Percentiles rank a stretch among this genome's conserved stretches.
Evolutionary conservation across 2,329 filamentous ascomycete genomes (phyloP).

Genomic region (Aspergillus japonicus): DNA sequence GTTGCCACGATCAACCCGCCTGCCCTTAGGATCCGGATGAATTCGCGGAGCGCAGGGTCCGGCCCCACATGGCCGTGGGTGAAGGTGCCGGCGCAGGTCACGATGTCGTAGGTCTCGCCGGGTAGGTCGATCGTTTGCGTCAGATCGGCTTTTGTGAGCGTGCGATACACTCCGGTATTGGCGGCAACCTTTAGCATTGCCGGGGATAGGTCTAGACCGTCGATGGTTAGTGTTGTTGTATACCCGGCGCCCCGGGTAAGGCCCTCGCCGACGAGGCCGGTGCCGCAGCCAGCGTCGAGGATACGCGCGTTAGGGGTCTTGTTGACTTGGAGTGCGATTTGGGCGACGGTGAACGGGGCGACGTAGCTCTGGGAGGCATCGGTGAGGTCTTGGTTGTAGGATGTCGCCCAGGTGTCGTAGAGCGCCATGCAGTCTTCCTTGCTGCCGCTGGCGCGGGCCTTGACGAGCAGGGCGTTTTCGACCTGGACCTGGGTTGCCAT

Average conservation of each 20-base stretch:
- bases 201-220: slow-evolving; percentile 54
- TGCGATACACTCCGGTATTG: slow-evolving; percentile 49
- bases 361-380: slow-evolving; percentile 41
- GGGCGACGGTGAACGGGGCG: slow-evolving; percentile 41
- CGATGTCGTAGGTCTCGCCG: slow-evolving; percentile 49
- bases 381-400: slow-evolving; percentile 45
- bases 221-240: slow-evolving; percentile 31
- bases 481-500: slow-evolving; percentile 15
- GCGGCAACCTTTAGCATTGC: slow-evolving; percentile 56
- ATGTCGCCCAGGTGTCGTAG: slow-evolving; percentile 50
- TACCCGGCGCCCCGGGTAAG: slow-evolving; percentile 44
- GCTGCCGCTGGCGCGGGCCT: slow-evolving; percentile 38
- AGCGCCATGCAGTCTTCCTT: slow-evolving; percentile 40
- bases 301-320: slow-evolving; percentile 33
- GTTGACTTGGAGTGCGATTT: slow-evolving; percentile 29
- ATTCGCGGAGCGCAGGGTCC: slow-evolving; percentile 48
- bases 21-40: slow-evolving; percentile 50
- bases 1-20: slow-evolving; percentile 54
- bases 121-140: slow-evolving; percentile 43
- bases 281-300: slow-evolving; percentile 58
- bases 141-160: slow-evolving; percentile 49
- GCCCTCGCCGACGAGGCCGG: slow-evolving; percentile 53
- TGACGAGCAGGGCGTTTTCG: slow-evolving; percentile 28
- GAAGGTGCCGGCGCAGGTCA: slow-evolving; percentile 56
- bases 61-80: slow-evolving; percentile 58